phyloP scores from a whole-genome alignment of 1,139 yeast species.

The Blastobotrys raffinosifermentans region DNA sequence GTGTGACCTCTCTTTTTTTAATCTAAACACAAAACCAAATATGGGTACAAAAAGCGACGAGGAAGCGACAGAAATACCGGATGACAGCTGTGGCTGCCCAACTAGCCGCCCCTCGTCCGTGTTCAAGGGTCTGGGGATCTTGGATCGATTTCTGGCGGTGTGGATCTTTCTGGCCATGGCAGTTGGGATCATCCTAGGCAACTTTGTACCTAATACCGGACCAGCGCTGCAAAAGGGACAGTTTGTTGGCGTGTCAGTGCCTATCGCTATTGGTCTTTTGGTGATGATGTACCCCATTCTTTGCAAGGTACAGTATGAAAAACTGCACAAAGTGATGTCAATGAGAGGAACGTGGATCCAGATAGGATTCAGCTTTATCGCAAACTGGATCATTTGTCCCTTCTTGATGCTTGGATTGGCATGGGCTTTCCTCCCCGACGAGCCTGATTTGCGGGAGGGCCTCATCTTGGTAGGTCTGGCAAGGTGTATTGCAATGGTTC shows the following conservation, averaged over 20 bases:
- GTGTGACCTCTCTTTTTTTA: no score
- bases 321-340: slow-evolving; percentile 26
- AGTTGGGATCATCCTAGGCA: slow-evolving; percentile 29
- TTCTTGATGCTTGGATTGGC: slow-evolving; percentile 50
- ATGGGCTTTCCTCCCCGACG: slow-evolving; percentile 49
- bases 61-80: no score
- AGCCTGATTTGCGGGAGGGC: slow-evolving; percentile 47
- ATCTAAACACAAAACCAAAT: no score
- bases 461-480: slow-evolving; percentile 56
- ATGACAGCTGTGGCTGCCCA: no score
- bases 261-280: slow-evolving; percentile 48
- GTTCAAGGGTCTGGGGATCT: slow-evolving; percentile 13
- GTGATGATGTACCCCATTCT: slow-evolving; percentile 57
- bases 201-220: slow-evolving; percentile 25
- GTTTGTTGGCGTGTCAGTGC: slow-evolving; percentile 34
- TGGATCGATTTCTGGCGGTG: slow-evolving; percentile 25
- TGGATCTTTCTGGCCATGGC: slow-evolving; percentile 32
- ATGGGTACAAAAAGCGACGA: no score
- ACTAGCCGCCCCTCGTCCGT: no score
- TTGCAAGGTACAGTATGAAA: slow-evolving; percentile 50
- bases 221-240: slow-evolving; percentile 22
- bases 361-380: slow-evolving; percentile 38
- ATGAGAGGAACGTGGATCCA: slow-evolving; percentile 31
- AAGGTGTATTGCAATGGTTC: slow-evolving; percentile 59
- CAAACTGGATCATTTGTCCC: slow-evolving; percentile 57